A percentile compares a stretch with the other conserved stretches of the same genome.
Conservation (phyloP, 164 flowering plant genomes). For the Aristolochia contorta region DNA sequence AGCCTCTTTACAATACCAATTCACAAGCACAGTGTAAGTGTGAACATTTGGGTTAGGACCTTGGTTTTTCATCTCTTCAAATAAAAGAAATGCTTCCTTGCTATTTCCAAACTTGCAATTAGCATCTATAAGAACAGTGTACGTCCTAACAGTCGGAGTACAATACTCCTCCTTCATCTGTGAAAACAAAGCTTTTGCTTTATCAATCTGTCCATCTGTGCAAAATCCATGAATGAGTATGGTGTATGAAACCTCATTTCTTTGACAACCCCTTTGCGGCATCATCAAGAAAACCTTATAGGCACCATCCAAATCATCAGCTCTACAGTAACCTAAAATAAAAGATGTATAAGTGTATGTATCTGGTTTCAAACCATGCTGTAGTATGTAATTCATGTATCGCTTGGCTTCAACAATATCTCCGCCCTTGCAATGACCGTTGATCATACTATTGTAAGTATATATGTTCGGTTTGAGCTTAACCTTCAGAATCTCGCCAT, state of each 20-base stretch:
- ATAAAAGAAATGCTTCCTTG: slow-evolving; percentile 41
- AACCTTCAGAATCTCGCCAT: slow-evolving; percentile 38
- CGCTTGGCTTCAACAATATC: slow-evolving; percentile 27
- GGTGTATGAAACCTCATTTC: slow-evolving; percentile 64
- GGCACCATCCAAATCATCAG: slow-evolving; percentile 46
- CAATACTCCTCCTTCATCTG: slow-evolving; percentile 54
- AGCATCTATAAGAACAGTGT: slow-evolving; percentile 56
- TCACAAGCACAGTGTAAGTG: slow-evolving; percentile 68
- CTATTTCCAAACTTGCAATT: slow-evolving; percentile 43
- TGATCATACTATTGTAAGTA: slow-evolving; percentile 64
- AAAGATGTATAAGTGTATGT: slow-evolving; percentile 62
- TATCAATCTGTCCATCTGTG: slow-evolving; percentile 46
- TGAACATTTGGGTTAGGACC: slow-evolving; percentile 72
- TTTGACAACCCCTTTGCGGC: slow-evolving; percentile 40
- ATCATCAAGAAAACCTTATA: slow-evolving; percentile 29
- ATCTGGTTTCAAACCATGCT: slow-evolving; percentile 57
- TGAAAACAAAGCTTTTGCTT: slow-evolving; percentile 43
- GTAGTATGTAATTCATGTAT: slow-evolving; percentile 46
- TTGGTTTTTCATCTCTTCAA: slow-evolving; percentile 50
- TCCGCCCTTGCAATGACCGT: slow-evolving; percentile 61
- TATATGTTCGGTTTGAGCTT: slow-evolving; percentile 45
- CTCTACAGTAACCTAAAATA: slow-evolving; percentile 64
- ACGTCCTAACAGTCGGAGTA: slow-evolving; percentile 58
- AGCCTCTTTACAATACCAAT: slow-evolving; percentile 44
- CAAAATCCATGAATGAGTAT: slow-evolving; percentile 72